These are phyloP conservation scores for Cordia subcordata DNA, from an alignment of 257 asterid genomes.

Conservation along the genomic window DNA sequence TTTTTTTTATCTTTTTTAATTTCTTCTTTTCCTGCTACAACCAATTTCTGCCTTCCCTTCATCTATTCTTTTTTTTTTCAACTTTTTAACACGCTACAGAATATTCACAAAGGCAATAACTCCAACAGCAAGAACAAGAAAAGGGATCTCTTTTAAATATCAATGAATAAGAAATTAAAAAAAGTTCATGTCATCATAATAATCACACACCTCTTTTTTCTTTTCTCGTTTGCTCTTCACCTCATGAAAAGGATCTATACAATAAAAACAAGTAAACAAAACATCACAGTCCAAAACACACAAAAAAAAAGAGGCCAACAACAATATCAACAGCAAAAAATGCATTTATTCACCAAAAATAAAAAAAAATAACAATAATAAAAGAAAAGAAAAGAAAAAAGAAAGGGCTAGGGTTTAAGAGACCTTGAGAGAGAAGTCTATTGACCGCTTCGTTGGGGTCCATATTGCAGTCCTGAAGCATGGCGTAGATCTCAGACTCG, in stretches of 20 bases:
- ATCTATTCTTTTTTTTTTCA: too few species aligned
- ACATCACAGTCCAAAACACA: too few species aligned
- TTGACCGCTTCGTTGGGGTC: slow-evolving; percentile 92
- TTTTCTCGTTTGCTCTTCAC: slow-evolving; percentile 96
- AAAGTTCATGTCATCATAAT: not conserved
- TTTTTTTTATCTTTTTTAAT: too few species aligned
- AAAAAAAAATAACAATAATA: not conserved
- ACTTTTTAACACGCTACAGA: not conserved
- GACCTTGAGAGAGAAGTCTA: slow-evolving; percentile 84
- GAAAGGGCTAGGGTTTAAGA: slow-evolving; percentile 17
- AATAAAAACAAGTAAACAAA: slow-evolving; percentile 15
- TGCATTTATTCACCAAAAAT: too few species aligned
- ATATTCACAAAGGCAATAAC: slow-evolving; percentile 7
- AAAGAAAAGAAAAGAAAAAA: not conserved
- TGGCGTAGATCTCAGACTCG: slow-evolving; percentile 85
- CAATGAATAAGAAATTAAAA: too few species aligned
- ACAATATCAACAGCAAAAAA: too few species aligned
- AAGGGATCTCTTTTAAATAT: too few species aligned
- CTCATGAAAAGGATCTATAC: slow-evolving; percentile 68
- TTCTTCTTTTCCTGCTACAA: too few species aligned
- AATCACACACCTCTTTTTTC: slow-evolving; percentile 78
- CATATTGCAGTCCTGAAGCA: slow-evolving; percentile 91
- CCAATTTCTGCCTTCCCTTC: too few species aligned
- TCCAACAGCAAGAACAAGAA: not conserved
- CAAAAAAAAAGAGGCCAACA: too few species aligned